A percentile compares a stretch with the other conserved stretches of the same genome.
Conservation (phyloP, 805 yeast genomes). For the Ogataea thermomethanolica region DNA sequence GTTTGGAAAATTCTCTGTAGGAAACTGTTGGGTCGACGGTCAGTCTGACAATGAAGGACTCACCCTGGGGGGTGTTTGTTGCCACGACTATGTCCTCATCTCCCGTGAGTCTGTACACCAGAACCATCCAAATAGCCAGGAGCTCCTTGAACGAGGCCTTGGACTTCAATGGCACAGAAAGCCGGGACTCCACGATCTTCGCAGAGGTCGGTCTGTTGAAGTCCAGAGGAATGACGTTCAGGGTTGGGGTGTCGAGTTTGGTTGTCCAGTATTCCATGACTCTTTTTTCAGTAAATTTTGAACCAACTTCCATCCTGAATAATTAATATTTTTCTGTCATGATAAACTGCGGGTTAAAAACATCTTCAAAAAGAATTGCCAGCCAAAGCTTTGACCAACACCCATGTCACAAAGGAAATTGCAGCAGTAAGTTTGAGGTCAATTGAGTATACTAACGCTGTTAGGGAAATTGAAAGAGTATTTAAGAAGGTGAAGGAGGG, state of each 20-base stretch:
- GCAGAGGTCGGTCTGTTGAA: conserved; percentile 72
- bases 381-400: neutral
- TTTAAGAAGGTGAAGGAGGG: conserved; percentile 93
- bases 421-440: conserved; percentile 40
- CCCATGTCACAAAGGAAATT: conserved; percentile 48
- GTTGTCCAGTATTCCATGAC: conserved; percentile 55
- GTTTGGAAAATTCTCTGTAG: conserved; percentile 50
- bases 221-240: conserved; percentile 86
- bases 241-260: conserved; percentile 71
- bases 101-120: conserved; percentile 80
- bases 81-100: conserved; percentile 92
- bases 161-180: conserved; percentile 32
- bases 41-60: conserved; percentile 61
- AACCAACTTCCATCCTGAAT: neutral
- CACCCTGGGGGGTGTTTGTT: conserved; percentile 47
- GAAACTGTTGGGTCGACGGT: conserved; percentile 51
- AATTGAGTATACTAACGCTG: conserved; percentile 5
- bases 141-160: conserved; percentile 44
- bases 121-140: conserved; percentile 63
- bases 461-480: conserved; percentile 83
- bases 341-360: conserved; percentile 1
- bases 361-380: conserved; percentile 5
- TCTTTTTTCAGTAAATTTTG: conserved; percentile 5
- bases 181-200: conserved; percentile 61
- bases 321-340: conserved; percentile 2